Base-by-base conservation (phyloP, 768 basidiomycete species). In the Gloeostereum incarnatum region DNA sequence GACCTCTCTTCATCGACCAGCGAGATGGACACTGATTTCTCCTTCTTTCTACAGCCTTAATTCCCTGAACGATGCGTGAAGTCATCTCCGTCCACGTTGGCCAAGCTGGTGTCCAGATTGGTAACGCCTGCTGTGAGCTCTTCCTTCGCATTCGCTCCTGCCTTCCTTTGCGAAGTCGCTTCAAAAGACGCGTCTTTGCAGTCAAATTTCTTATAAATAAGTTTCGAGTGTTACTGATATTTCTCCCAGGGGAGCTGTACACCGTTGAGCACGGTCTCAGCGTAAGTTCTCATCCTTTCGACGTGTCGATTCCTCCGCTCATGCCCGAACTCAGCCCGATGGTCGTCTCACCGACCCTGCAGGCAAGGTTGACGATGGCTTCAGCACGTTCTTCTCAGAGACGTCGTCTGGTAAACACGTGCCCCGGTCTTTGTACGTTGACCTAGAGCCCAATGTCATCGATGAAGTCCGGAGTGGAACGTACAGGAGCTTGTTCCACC, bases 341-440 rank as follows among this genome's bases (percentile, higher is more conserved):
- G 94, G 94, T 57, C 90, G 93, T 54, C 71, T 96, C 47, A 63
- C 75, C 42, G 85, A 88, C 41, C 81, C 88, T 9, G 76, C 80
- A 30, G 80, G 83, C 37, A 65, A 69, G 42, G 76, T 75, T 50
- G 85, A 91, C 51, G 82, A 78, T 64, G 96, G 96, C 54, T 98
- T 99, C 77, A 88, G 83, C 61, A 99, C 96, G 47, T 99, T 99
- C 75, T 99, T 99, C 72, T 94, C 91, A 25, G 96, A 99, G 73
- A 98, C 94, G 3, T 78, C 80, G 22, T 81, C 89, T 38, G 94
- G 93, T 45, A 96, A 96, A 69, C 86, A 96, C 62, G 94, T 98
- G 43, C 96, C 96, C 36, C 81, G 96, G 52, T 96, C 93, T 30
- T 77, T 99, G 49, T 98, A 98, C 70, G 81, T 99, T 44, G 91